A percentile compares a stretch with the other conserved stretches of the same genome.
Evolutionary conservation across 1,284 basidiomycete genomes (phyloP).

Genomic region (Ganoderma lucidum): DNA sequence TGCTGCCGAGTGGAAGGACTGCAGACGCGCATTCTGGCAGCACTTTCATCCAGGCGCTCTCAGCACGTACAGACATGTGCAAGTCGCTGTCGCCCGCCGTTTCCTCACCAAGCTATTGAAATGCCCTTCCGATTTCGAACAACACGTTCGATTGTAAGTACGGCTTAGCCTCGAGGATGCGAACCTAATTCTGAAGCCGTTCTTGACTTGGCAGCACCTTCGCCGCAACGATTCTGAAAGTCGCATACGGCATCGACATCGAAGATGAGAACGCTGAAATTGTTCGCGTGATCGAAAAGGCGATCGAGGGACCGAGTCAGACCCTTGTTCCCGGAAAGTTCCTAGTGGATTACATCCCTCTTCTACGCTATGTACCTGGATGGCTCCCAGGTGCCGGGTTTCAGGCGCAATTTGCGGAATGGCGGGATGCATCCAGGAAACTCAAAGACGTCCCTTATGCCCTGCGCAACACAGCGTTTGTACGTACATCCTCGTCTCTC

Average conservation of each 20-base stretch:
- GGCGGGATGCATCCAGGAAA: slow-evolving; percentile 20
- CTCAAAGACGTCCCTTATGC: slow-evolving; percentile 18
- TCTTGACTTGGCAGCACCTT: slow-evolving; percentile 13
- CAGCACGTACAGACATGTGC: slow-evolving; percentile 6
- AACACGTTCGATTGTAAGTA: slow-evolving; percentile 26
- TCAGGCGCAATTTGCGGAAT: slow-evolving; percentile 35
- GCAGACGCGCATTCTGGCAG: slow-evolving; percentile 34
- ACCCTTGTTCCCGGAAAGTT: slow-evolving; percentile 15
- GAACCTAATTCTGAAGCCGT: neutral
- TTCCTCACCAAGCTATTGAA: slow-evolving; percentile 16
- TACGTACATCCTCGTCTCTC: neutral
- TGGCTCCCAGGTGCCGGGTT: slow-evolving; percentile 40
- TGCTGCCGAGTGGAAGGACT: slow-evolving; percentile 33
- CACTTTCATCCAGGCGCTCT: slow-evolving; percentile 17
- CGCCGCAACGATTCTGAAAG: slow-evolving; percentile 16
- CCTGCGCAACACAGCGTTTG: neutral
- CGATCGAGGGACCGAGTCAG: slow-evolving; percentile 1
- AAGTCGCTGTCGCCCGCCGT: slow-evolving; percentile 7
- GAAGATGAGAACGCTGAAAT: slow-evolving; percentile 9
- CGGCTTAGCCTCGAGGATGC: neutral
- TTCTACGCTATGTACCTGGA: slow-evolving; percentile 32
- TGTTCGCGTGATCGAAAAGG: slow-evolving; percentile 6
- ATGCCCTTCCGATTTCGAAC: slow-evolving; percentile 8
- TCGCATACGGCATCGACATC: slow-evolving; percentile 22
- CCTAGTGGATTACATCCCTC: slow-evolving; percentile 30